Evolutionary conservation across 2,329 filamentous ascomycete genomes (phyloP), one percentile per base, ranked within the genome.

Genomic region (Penicillium psychrosexuale): DNA sequence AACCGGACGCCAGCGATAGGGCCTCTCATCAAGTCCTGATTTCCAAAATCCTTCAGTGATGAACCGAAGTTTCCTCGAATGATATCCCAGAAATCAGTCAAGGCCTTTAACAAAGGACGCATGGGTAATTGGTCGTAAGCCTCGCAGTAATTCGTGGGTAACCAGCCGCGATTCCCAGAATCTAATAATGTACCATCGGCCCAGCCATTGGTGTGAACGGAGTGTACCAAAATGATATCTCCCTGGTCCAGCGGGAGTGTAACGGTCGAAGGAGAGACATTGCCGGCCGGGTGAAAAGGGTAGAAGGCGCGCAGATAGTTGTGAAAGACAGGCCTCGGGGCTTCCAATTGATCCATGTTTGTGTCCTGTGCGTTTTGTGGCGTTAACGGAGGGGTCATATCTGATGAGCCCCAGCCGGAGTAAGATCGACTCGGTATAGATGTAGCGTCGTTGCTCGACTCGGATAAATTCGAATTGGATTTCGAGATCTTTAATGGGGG

Each of bases 81-180:
- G 49, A 96, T 78, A 70, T 97, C 92, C 92, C 92, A 97, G 58
- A 97, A 91, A 69, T 94, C 90, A 13, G 94, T 85, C 57, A 97
- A 79, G 0, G 92, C 91, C 65, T 90, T 91, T 34, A 99, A 79
- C 22, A 99, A 80, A 60, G 85, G 91, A 51, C 86, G 84, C 81
- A 97, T 92, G 60, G 91, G 86, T 22, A 91, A 84, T 43, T 93
- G 91, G 62, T 97, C 90, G 71, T 97, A 99, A 9, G 90, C 83
- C 70, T 97, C 92, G 78, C 94, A 99, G 72, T 97, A 99, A 74
- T 99, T 99, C 8, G 94, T 99, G 3, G 94, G 94, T 57, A 99
- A 79, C 94, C 94, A 99, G 59, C 94, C 94, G 63, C 94, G 84
- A 47, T 89, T 88, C 27, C 93, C 93, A 3, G 91, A 90, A 24